Conservation (phyloP, 2,329 filamentous ascomycete genomes). For the Cytospora piceicola region DNA sequence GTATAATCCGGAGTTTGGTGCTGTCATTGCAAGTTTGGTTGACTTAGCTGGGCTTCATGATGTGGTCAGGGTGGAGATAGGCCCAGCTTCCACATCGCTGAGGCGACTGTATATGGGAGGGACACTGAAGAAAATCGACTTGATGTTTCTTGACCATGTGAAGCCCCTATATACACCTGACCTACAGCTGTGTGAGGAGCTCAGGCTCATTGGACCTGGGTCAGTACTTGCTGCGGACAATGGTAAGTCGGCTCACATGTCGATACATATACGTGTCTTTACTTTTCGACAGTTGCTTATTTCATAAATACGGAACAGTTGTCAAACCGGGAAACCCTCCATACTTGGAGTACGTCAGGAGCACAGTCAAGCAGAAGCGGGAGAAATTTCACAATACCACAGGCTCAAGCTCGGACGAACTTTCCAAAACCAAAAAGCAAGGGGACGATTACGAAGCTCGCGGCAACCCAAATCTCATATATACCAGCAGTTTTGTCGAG, state of each 20-base stretch:
- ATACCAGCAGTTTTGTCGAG: conserved; percentile 65
- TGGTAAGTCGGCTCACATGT: conserved; percentile 34
- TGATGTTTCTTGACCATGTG: conserved; percentile 81
- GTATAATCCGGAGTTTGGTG: conserved; percentile 73
- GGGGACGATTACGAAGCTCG: conserved; percentile 42
- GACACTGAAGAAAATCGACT: conserved; percentile 62
- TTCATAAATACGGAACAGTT: conserved; percentile 41
- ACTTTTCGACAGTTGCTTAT: background rate
- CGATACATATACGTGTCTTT: background rate
- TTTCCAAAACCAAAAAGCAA: conserved; percentile 50
- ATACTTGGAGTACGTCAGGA: conserved; percentile 72
- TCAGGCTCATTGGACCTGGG: conserved; percentile 66
- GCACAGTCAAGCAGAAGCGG: conserved; percentile 65
- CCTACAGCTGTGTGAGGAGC: conserved; percentile 74
- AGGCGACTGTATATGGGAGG: conserved; percentile 60
- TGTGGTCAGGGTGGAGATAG: conserved; percentile 71
- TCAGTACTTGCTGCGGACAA: conserved; percentile 71
- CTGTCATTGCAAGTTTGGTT: conserved; percentile 69
- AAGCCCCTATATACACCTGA: conserved; percentile 77
- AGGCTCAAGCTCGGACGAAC: conserved; percentile 36
- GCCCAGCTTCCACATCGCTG: conserved; percentile 68
- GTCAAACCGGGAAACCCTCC: conserved; percentile 72
- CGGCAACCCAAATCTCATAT: conserved; percentile 68
- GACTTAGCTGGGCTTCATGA: conserved; percentile 74
- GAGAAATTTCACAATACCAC: conserved; percentile 41